phyloP scores from a whole-genome alignment of 2,329 filamentous ascomycete genomes.

The Cryphonectria parasitica region DNA sequence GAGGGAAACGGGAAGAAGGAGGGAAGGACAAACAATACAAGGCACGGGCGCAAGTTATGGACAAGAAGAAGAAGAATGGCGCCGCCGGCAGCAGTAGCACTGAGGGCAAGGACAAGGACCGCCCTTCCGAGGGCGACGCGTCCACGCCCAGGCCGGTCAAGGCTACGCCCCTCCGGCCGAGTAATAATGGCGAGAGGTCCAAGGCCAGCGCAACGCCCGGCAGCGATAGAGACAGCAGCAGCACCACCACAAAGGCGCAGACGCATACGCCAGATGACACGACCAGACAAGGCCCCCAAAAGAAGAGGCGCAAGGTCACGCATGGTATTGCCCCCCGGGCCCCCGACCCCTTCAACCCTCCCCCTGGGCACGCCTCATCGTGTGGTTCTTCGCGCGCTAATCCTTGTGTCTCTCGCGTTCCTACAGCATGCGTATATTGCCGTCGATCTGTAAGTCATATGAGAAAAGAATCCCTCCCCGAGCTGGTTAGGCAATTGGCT shows the following conservation, averaged over 20 bases:
- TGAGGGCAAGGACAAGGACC: constrained; percentile 42
- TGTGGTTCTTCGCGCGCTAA: constrained; percentile 31
- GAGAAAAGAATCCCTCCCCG: constrained; percentile 31
- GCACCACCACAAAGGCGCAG: constrained; percentile 29
- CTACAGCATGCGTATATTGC: constrained; percentile 84
- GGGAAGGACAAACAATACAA: constrained; percentile 26
- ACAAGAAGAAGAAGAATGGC: constrained; percentile 39
- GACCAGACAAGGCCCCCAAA: constrained; percentile 58
- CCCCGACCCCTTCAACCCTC: too few relatives aligned
- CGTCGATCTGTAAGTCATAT: constrained; percentile 83
- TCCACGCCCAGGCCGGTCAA: constrained; percentile 39
- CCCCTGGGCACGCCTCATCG: constrained; percentile 31
- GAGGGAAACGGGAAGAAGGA: not conserved
- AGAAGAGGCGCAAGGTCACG: constrained; percentile 88
- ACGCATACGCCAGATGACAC: constrained; percentile 38
- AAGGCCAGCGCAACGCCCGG: constrained; percentile 26
- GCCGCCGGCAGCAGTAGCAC: constrained; percentile 35
- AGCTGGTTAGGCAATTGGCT: constrained; percentile 31
- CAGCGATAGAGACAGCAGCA: constrained; percentile 26
- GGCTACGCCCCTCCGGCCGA: constrained; percentile 11
- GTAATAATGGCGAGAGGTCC: constrained; percentile 20
- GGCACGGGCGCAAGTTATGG: constrained; percentile 35
- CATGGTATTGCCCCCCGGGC: constrained; percentile 66
- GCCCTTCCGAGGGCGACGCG: constrained; percentile 44
- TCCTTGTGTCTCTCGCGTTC: constrained; percentile 45